Percentiles rank a stretch among this genome's conserved stretches.
These are phyloP conservation scores for Capsicum chinense DNA, from an alignment of 257 asterid species.

Conservation along the genomic window DNA sequence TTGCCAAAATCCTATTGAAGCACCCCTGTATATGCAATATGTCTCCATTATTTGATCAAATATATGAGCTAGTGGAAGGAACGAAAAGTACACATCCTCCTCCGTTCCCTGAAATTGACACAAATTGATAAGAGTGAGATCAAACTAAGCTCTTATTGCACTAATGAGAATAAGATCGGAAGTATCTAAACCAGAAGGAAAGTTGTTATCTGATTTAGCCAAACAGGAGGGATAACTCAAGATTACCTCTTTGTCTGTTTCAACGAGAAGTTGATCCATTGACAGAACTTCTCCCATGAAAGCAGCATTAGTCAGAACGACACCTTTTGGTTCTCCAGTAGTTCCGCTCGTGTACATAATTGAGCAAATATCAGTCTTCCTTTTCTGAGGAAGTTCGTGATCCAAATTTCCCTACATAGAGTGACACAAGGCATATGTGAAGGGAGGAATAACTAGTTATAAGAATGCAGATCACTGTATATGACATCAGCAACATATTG, in stretches of 20 bases:
- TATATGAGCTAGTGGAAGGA: slow-evolving; percentile 93
- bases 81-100: slow-evolving; percentile 85
- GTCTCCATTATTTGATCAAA: slow-evolving; percentile 84
- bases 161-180: not conserved
- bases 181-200: not conserved
- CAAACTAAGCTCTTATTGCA: not conserved
- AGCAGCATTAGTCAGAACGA: slow-evolving; percentile 68
- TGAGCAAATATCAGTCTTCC: slow-evolving; percentile 64
- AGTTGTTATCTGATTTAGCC: not conserved
- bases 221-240: not conserved
- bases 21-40: slow-evolving; percentile 67
- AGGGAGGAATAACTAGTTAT: not conserved
- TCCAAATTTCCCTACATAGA: slow-evolving; percentile 60
- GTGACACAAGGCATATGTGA: not conserved
- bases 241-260: slow-evolving; percentile 68
- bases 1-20: slow-evolving; percentile 96
- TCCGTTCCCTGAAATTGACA: slow-evolving; percentile 54
- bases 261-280: slow-evolving; percentile 64
- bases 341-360: slow-evolving; percentile 99
- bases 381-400: slow-evolving; percentile 62
- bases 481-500: not conserved
- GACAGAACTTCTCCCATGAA: slow-evolving; percentile 86
- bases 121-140: not conserved
- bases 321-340: slow-evolving; percentile 97
- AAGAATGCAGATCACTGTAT: not conserved